Evolutionary conservation across 2,329 filamentous ascomycete species (phyloP), one percentile per base, ranked within the genome.

Genomic region (Corynespora cassiicola): DNA sequence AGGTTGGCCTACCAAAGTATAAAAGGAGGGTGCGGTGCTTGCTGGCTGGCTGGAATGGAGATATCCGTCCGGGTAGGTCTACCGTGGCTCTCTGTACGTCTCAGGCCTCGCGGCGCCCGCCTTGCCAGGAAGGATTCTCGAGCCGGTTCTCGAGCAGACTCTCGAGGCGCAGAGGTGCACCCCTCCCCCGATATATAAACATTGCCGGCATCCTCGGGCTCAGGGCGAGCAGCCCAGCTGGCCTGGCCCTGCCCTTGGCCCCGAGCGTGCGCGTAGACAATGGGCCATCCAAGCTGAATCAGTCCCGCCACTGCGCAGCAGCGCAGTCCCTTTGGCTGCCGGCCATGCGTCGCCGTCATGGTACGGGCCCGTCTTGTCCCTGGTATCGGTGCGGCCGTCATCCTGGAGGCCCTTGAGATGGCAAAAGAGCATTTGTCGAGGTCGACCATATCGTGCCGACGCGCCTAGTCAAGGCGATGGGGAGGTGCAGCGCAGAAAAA

Each of bases 251-350:
- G 30, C 46, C 45, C 59, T 56, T 59, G 62, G 61, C 55, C 54
- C 28, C 39, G 32, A 25, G 46, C 30, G 43, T 42, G 46, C 45
- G 41, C 36, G 48, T 36, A 45, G 46, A 52, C 51, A 43, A 47
- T 51, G 50, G 44, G 50, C 47, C 47, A 52, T 52, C 44, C 45
- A 42, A 66, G 60, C 61, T 66, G 63, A 61, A 47, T 21, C 32
- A 36, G 31, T 47, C 30, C 49, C 56, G 55, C 59, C 55, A 57
- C 58, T 28, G 36, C 50, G 49, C 45, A 52, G 41, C 43, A 30
- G 47, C 47, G 15, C 31, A 22, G 22, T 28, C 45, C 45, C 37
- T 34, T 41, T 37, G 47, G 17, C 54, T 45, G 50, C n/a, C n/a
- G n/a, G n/a, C 39, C 47, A 51, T 52, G 54, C 47, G 43, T 57